Evolutionary conservation across 164 flowering plant species (phyloP).

Genomic region (Echeveria elegans): DNA sequence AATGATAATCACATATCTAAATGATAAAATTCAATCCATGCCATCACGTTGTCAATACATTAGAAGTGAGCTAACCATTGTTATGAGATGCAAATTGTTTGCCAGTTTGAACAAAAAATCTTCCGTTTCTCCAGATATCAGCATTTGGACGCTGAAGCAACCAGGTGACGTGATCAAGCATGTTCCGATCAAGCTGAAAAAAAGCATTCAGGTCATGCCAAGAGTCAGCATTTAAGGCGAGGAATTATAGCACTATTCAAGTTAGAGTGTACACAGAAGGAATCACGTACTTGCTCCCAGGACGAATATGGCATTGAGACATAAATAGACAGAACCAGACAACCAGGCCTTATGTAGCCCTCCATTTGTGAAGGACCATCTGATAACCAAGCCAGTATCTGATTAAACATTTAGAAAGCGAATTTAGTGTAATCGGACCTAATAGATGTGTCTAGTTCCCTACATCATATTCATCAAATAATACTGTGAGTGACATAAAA

Average conservation of each 20-base stretch:
- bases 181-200: conserved; percentile 61
- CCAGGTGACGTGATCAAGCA: conserved; percentile 34
- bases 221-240: conserved; percentile 17
- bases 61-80: conserved; percentile 41
- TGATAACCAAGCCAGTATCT: conserved; percentile 66
- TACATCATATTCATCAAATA: not conserved
- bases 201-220: conserved; percentile 14
- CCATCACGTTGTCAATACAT: not conserved
- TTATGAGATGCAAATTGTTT: conserved; percentile 58
- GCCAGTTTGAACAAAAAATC: conserved; percentile 58
- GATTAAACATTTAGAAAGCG: not conserved
- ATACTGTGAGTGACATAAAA: not conserved
- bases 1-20: not conserved
- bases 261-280: not conserved
- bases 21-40: not conserved
- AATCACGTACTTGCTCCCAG: conserved; percentile 72
- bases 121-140: conserved; percentile 74
- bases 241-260: not conserved
- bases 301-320: conserved; percentile 52
- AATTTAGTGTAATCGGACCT: not conserved
- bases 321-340: conserved; percentile 71
- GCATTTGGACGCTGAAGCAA: conserved; percentile 40
- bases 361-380: conserved; percentile 86
- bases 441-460: not conserved
- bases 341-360: conserved; percentile 93